Evolutionary conservation across 73 alveolate species (phyloP), one percentile per base, ranked within the genome.

Genomic region (Effrenium voratum): DNA sequence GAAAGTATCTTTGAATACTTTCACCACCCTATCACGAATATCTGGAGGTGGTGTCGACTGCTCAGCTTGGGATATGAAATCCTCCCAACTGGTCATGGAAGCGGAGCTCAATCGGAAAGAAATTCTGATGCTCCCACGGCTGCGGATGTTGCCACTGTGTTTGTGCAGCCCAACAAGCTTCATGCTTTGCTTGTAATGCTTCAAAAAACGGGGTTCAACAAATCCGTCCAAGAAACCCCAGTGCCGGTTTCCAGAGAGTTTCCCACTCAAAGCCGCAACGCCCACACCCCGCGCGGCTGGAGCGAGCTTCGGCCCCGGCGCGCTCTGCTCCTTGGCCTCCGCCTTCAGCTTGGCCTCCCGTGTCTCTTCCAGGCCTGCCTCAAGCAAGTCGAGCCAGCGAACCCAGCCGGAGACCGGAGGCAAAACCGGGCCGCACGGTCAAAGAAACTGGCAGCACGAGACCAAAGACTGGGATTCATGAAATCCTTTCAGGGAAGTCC

Each of bases 321-420:
- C 94, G 12, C 30, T 44, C 57, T 52, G 94, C 94, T 85, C 94
- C n/a, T 68, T 44, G 63, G 15, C 60, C 45, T 85, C 94, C 46
- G 22, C 12, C 43, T 38, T 30, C 34, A 38, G 44, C 81, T 52
- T 80, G 13, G 94, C 81, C 22, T 40, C 50, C 60, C 41, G 75
- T 45, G 94, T 50, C 49, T 55, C 94, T 45, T 85, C 81, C 47
- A 59, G 36, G 60, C 75, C 40, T 34, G 94, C 94, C 94, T 85
- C 12, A 8, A 24, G 34, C 26, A 50, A 34, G 83, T 22, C 77
- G 77, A 8, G 5, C 12, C 77, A 8, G 26, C 26, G 19, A 52
- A 52, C 63, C 26, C 26, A 8, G 63, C 26, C 8, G 19, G 63
- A 52, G 63, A 52, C 19, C 26, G 19, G 63, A 12, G 8, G 63